These are phyloP conservation scores for Xanthoparmelia taractica DNA, from an alignment of 495 filamentous ascomycete genomes.

Conservation along the genomic window DNA sequence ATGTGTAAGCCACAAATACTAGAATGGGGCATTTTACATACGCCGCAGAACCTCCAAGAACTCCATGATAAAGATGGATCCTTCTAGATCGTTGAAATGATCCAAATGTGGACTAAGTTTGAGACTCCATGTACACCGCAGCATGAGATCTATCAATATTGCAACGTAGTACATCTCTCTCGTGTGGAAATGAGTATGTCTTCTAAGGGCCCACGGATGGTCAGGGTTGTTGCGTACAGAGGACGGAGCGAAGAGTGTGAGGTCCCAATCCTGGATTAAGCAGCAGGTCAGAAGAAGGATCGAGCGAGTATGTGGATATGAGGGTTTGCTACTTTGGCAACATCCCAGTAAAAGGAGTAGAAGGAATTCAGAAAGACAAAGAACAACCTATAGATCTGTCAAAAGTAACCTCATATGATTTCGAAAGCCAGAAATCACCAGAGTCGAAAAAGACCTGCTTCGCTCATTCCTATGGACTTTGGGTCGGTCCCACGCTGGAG, in stretches of 20 bases:
- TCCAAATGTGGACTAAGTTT: conserved; percentile 75
- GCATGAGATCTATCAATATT: conserved; percentile 65
- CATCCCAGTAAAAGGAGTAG: conserved; percentile 98
- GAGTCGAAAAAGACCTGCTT: conserved; percentile 48
- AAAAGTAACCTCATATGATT: conserved; percentile 4
- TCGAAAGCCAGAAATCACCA: conserved; percentile 37
- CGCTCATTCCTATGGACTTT: conserved; percentile 45
- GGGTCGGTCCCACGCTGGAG: conserved; percentile 62
- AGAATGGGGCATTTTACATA: background rate
- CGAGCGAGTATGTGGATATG: background rate
- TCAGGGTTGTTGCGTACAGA: conserved; percentile 46
- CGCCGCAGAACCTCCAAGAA: conserved; percentile 75
- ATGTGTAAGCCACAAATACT: background rate
- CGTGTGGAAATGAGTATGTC: conserved; percentile 59
- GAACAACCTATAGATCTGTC: conserved; percentile 37
- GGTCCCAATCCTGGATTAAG: conserved; percentile 67
- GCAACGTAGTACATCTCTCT: conserved; percentile 72
- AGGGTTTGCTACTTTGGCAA: conserved; percentile 47
- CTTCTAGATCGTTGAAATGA: conserved; percentile 76
- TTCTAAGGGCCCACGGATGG: conserved; percentile 70
- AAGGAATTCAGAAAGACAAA: conserved; percentile 70
- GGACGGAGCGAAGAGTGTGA: conserved; percentile 62
- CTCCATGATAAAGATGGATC: conserved; percentile 79
- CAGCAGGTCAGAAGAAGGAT: background rate
- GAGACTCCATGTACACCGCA: conserved; percentile 84